A percentile compares a stretch with the other conserved stretches of the same genome.
Conservation (phyloP, 2,329 filamentous ascomycete genomes). For the Aspergillus neotritici region DNA sequence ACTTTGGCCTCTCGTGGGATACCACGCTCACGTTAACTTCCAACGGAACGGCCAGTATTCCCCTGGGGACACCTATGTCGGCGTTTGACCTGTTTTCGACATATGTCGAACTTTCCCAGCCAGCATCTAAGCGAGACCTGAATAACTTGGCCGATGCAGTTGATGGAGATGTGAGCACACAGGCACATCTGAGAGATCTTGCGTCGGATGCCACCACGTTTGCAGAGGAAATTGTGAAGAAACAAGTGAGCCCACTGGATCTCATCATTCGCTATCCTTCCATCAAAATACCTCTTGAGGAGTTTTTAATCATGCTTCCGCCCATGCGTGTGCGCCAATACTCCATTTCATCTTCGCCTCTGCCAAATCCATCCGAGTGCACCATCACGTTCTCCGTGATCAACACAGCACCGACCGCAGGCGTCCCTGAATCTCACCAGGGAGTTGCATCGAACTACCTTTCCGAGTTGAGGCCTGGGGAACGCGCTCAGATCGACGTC, state of each 20-base stretch:
- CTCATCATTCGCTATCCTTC: constrained; percentile 60
- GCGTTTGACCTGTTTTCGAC: constrained; percentile 60
- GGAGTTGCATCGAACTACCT: constrained; percentile 61
- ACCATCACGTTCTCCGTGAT: constrained; percentile 66
- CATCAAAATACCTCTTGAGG: constrained; percentile 57
- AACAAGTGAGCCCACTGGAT: constrained; percentile 55
- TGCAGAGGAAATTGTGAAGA: constrained; percentile 46
- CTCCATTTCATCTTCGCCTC: constrained; percentile 70
- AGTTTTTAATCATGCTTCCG: constrained; percentile 66
- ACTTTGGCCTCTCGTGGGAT: constrained; percentile 65
- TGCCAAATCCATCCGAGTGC: constrained; percentile 51
- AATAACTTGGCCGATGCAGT: constrained; percentile 42
- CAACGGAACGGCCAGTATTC: constrained; percentile 36
- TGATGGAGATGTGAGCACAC: constrained; percentile 45
- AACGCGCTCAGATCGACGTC: constrained; percentile 30
- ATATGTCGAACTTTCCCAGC: constrained; percentile 68
- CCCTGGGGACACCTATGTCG: constrained; percentile 53
- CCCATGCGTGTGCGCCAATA: constrained; percentile 76
- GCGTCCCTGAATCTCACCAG: constrained; percentile 41
- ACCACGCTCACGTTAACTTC: constrained; percentile 58
- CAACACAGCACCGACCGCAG: constrained; percentile 46
- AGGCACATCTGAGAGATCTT: constrained; percentile 33
- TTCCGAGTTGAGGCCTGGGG: constrained; percentile 35
- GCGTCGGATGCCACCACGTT: constrained; percentile 37
- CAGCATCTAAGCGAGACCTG: constrained; percentile 62